A percentile compares a stretch with the other conserved stretches of the same genome.
phyloP scores from a whole-genome alignment of 2,329 filamentous ascomycete species.

The Pseudogymnoascus sp. region DNA sequence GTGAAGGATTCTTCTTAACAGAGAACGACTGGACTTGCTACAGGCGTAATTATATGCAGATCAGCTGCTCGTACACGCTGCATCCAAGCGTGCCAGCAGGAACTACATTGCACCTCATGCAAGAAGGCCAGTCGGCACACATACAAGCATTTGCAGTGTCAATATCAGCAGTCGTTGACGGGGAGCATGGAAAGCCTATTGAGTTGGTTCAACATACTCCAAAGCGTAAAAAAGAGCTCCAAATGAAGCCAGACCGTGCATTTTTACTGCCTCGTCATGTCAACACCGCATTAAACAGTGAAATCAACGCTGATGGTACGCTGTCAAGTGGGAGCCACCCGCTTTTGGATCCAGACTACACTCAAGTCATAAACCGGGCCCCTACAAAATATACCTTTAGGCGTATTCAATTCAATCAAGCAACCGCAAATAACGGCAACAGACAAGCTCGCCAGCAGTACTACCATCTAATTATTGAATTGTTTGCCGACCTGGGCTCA shows the following conservation, averaged over 20 bases:
- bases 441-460: conserved; percentile 65
- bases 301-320: neutral
- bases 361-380: conserved; percentile 19
- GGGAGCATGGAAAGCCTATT: conserved; percentile 53
- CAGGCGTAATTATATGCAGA: conserved; percentile 63
- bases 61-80: conserved; percentile 57
- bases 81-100: conserved; percentile 37
- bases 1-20: conserved; percentile 61
- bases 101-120: conserved; percentile 35
- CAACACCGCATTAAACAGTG: neutral
- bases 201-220: conserved; percentile 71
- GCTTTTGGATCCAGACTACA: conserved; percentile 15
- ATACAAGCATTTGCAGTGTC: conserved; percentile 58
- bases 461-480: conserved; percentile 63
- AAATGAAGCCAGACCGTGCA: conserved; percentile 50
- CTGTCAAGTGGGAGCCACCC: neutral
- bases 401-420: conserved; percentile 68
- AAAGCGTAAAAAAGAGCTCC: conserved; percentile 64
- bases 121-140: conserved; percentile 25
- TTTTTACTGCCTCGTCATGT: conserved; percentile 26
- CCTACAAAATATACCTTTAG: conserved; percentile 45
- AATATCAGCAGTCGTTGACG: conserved; percentile 60
- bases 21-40: conserved; percentile 69
- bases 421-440: conserved; percentile 69
- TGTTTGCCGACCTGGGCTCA: conserved; percentile 48